phyloP scores from a whole-genome alignment of 169 alveolate species.

The Theileria annulata region DNA sequence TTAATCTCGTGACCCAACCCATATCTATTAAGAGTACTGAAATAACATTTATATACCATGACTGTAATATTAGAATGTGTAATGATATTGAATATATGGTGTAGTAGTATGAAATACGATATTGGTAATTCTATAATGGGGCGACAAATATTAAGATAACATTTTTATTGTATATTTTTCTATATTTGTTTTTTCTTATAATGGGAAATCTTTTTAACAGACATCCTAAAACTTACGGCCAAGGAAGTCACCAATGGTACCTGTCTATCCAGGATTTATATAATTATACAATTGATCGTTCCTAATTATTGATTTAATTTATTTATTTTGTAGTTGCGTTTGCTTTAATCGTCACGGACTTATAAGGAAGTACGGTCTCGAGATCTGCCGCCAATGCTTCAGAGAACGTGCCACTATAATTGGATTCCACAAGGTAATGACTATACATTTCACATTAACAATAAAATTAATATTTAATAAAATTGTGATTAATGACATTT shows the following conservation, averaged over 20 bases:
- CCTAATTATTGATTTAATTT: not conserved
- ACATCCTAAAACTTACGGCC: constrained; percentile 67
- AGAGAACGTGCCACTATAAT: constrained; percentile 95
- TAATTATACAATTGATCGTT: not conserved
- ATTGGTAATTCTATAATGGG: not conserved
- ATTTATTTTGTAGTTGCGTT: constrained; percentile 90
- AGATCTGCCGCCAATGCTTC: constrained; percentile 98
- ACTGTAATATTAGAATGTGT: not conserved
- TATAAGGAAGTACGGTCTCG: constrained; percentile 95
- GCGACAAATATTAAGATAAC: not conserved
- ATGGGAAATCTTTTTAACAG: constrained; percentile 63
- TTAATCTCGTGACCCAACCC: not conserved
- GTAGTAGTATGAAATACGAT: not conserved
- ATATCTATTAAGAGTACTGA: not conserved
- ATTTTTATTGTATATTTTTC: not conserved
- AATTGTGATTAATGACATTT: not conserved
- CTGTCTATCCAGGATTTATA: constrained; percentile 11
- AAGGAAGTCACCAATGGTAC: constrained; percentile 68
- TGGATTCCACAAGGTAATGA: constrained; percentile 86
- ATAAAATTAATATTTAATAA: not conserved
- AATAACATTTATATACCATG: not conserved
- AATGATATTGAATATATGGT: not conserved
- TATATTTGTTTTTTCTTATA: not conserved
- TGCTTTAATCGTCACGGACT: constrained; percentile 96
- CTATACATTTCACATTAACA: not conserved